These are phyloP conservation scores for Monosporascus sp. DNA, from an alignment of 2,329 filamentous ascomycete genomes.

Conservation along the genomic window DNA sequence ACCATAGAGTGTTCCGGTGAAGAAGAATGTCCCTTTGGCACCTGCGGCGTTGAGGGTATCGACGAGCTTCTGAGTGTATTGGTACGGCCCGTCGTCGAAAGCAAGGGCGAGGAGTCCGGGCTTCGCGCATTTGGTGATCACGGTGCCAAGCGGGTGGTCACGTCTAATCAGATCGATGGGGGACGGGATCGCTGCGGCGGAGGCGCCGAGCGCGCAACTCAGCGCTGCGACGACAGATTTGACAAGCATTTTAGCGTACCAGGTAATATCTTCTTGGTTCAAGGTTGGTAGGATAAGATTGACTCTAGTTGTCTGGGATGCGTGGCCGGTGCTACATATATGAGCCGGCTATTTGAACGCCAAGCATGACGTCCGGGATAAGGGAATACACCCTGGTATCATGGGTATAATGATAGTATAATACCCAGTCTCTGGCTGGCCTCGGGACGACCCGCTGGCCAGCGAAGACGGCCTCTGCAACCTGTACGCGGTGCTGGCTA, in stretches of 20 bases:
- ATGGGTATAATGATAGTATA: background rate
- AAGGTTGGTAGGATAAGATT: background rate
- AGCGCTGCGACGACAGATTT: conserved; percentile 16
- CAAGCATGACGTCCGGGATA: background rate
- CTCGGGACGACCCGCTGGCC: background rate
- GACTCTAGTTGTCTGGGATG: background rate
- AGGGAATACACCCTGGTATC: background rate
- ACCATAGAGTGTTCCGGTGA: conserved; percentile 45
- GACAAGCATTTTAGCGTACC: conserved; percentile 17
- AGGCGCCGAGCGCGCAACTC: conserved; percentile 21
- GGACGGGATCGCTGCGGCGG: conserved; percentile 25
- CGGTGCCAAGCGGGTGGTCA: conserved; percentile 34
- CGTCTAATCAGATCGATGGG: conserved; percentile 38
- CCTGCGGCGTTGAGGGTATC: conserved; percentile 43
- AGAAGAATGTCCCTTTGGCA: conserved; percentile 51
- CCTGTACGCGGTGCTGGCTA: too few relatives aligned
- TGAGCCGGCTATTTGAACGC: too few relatives aligned
- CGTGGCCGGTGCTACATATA: background rate
- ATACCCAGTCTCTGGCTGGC: background rate
- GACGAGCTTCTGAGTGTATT: conserved; percentile 43
- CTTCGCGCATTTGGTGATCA: conserved; percentile 40
- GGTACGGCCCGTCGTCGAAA: conserved; percentile 48
- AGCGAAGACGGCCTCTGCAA: too few relatives aligned
- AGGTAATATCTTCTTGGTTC: background rate
- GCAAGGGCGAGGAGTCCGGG: conserved; percentile 45